phyloP scores from a whole-genome alignment of 1,284 basidiomycete species.

The Austroboletus niveus region DNA sequence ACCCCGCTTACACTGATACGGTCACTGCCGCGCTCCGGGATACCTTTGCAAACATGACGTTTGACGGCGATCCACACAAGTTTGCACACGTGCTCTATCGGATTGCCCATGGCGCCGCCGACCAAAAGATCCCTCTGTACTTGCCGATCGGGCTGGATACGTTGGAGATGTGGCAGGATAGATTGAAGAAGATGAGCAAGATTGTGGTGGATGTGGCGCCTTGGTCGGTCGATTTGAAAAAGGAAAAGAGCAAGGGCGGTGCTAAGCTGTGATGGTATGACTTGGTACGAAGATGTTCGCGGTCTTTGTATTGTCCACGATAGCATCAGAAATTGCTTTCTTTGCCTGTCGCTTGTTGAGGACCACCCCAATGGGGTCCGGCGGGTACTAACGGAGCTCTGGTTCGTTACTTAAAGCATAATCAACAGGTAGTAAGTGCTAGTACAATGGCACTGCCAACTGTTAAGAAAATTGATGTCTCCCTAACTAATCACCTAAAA shows the following conservation, averaged over 20 bases:
- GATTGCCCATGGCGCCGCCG: slow-evolving; percentile 4
- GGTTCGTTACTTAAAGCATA: no score
- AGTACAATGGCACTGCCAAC: no score
- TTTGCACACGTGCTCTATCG: slow-evolving; percentile 12
- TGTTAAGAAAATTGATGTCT: no score
- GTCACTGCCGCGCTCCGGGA: not conserved
- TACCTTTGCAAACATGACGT: not conserved
- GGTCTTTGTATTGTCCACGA: no score
- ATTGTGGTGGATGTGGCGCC: not conserved
- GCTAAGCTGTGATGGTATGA: slow-evolving; percentile 4
- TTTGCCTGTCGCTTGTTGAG: no score
- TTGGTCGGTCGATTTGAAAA: slow-evolving; percentile 20
- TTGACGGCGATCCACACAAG: slow-evolving; percentile 16
- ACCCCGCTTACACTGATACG: slow-evolving; percentile 15
- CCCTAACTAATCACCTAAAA: no score
- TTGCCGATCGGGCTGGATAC: slow-evolving; percentile 19
- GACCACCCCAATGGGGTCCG: no score
- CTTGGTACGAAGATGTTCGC: no score
- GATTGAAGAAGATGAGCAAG: not conserved
- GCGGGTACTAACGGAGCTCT: no score
- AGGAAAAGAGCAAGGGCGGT: not conserved
- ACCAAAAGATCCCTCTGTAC: slow-evolving; percentile 7
- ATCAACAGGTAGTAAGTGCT: no score
- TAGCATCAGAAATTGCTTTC: no score
- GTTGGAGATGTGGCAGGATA: slow-evolving; percentile 1